A percentile compares a stretch with the other conserved stretches of the same genome.
phyloP scores from a whole-genome alignment of 257 asterid genomes.

The Ehretia macrophylla region DNA sequence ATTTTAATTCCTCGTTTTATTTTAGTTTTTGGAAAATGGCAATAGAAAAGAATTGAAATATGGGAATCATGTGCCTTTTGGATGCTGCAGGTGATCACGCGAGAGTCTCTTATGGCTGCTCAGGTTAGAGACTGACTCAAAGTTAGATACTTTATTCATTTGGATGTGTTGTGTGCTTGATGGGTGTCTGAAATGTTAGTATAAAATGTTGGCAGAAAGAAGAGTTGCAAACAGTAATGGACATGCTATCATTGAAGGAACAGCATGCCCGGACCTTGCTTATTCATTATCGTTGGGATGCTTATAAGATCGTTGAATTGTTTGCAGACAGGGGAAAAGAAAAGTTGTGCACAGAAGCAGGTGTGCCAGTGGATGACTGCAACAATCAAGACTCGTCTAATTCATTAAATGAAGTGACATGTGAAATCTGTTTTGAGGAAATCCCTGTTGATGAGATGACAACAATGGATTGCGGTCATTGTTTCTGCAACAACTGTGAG shows the following conservation, averaged over 20 bases:
- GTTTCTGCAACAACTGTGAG: conserved; percentile 63
- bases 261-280: conserved; percentile 57
- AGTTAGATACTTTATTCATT: background rate
- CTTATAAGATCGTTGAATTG: conserved; percentile 24
- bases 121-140: conserved; percentile 35
- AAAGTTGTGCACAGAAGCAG: conserved; percentile 37
- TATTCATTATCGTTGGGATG: conserved; percentile 56
- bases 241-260: conserved; percentile 46
- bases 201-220: conserved; percentile 31
- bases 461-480: conserved; percentile 60
- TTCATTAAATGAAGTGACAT: conserved; percentile 16
- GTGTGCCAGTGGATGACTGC: conserved; percentile 26
- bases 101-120: conserved; percentile 58
- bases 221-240: conserved; percentile 47
- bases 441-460: conserved; percentile 29
- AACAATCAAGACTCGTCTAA: conserved; percentile 9
- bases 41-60: no score
- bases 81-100: conserved; percentile 44
- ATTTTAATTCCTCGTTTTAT: no score
- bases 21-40: no score
- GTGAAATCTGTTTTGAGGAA: conserved; percentile 52
- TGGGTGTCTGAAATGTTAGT: background rate
- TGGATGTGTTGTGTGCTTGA: background rate
- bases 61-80: background rate
- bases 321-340: conserved; percentile 48